A percentile compares a stretch with the other conserved stretches of the same genome.
Conservation (phyloP, 2,329 filamentous ascomycete species). For the Aspergillus versicolor region DNA sequence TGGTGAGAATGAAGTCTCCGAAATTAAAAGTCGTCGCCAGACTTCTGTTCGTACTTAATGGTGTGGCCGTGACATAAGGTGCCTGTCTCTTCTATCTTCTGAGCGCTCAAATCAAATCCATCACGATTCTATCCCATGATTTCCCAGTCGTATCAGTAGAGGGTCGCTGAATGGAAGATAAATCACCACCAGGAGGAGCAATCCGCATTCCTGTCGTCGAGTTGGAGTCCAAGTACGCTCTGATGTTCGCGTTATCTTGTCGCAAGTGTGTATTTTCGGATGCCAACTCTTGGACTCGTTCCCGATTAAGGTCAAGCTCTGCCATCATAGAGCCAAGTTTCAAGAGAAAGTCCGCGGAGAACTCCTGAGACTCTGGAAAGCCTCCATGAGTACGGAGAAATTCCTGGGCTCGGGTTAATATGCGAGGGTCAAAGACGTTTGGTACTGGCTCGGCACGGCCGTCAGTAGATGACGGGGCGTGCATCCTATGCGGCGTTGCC, state of each 20-base stretch:
- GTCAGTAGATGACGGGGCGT: background rate
- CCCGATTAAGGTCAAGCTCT: slow-evolving; percentile 22
- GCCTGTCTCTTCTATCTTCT: background rate
- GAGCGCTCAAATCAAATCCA: slow-evolving; percentile 23
- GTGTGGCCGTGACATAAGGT: background rate
- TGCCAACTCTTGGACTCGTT: slow-evolving; percentile 19
- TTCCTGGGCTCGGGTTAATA: slow-evolving; percentile 7
- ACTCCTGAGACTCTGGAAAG: slow-evolving; percentile 12
- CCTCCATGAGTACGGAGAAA: slow-evolving; percentile 15
- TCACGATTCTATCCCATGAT: slow-evolving; percentile 27
- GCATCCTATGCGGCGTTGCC: background rate
- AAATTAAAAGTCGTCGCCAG: background rate
- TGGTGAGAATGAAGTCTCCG: background rate
- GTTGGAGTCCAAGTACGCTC: slow-evolving; percentile 18
- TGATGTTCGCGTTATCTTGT: slow-evolving; percentile 25
- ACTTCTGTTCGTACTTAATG: background rate
- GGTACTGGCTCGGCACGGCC: background rate
- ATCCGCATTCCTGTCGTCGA: slow-evolving; percentile 12
- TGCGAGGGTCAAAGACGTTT: background rate
- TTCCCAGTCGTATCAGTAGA: slow-evolving; percentile 17
- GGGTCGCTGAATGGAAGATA: slow-evolving; percentile 12
- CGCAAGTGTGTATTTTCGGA: slow-evolving; percentile 25
- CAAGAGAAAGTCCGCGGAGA: slow-evolving; percentile 19
- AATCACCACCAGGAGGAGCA: background rate
- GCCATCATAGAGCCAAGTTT: slow-evolving; percentile 25